Evolutionary conservation across 2,329 filamentous ascomycete species (phyloP), one percentile per base, ranked within the genome.

Genomic region (Onygenales sp.): DNA sequence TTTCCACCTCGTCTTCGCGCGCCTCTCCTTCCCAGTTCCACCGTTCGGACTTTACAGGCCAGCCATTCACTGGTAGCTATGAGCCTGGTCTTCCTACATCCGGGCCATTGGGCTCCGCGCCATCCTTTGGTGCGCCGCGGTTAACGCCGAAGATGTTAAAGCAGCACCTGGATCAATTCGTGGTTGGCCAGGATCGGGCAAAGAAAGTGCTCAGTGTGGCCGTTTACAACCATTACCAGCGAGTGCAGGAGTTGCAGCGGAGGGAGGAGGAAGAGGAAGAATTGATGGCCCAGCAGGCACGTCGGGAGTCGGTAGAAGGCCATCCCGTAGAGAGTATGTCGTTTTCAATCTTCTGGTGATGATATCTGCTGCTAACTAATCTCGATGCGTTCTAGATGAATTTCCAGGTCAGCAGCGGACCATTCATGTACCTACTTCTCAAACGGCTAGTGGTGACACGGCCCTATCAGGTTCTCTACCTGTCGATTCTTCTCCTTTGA

Each of bases 171-270:
- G 93, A 98, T 67, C 87, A 93, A 65, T 98, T 94, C 67, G 92
- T 98, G 1, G 92, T 98, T 3, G 93, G 92, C 42, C 93, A 98
- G 70, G 89, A 96, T 60, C 83, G 89, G 55, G 90, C 93, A 32
- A 77, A 98, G 77, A 94, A 95, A 70, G 88, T 91, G 11, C 83
- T 97, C 58, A 93, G 89, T 58, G 86, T 92, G 3, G 90, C 92
- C 6, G 87, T 98, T 32, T 96, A 95, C 74, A 96, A 97, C 65
- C 93, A 98, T 67, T 96, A 97, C 66, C 89, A 96, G 70, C 83
- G 88, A 46, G 81, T 95, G 55, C 84, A 91, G 62, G 84, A 87
- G 68, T 65, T 86, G 27, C 80, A 89, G 63, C 78, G 89, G 48
- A 82, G 85, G 55, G 82, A 93, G 59, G 83, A 91, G 52, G 90